These are phyloP conservation scores for Yamadazyma spencermartinsiae DNA, from an alignment of 1,139 yeast species.

Conservation along the genomic window DNA sequence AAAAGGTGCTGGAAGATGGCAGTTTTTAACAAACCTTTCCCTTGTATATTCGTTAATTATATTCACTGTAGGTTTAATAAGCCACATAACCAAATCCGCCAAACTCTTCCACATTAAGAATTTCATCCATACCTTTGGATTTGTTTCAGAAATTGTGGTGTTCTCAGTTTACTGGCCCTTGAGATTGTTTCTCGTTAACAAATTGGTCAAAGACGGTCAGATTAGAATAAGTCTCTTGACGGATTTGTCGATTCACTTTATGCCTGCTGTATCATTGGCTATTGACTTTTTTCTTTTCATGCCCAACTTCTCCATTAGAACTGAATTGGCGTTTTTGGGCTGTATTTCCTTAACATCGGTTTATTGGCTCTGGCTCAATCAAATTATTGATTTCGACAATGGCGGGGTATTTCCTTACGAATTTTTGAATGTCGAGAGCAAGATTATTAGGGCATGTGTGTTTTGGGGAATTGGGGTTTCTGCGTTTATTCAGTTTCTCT, in stretches of 20 bases:
- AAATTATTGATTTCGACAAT: constrained; percentile 43
- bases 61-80: constrained; percentile 39
- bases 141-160: constrained; percentile 60
- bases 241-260: constrained; percentile 59
- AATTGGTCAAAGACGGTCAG: constrained; percentile 36
- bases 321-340: constrained; percentile 39
- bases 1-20: constrained; percentile 60
- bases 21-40: constrained; percentile 66
- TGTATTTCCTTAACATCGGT: constrained; percentile 40
- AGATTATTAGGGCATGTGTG: constrained; percentile 44
- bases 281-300: constrained; percentile 57
- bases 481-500: constrained; percentile 40
- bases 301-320: constrained; percentile 46
- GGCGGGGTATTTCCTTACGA: constrained; percentile 67
- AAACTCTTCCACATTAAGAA: constrained; percentile 32
- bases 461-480: constrained; percentile 49
- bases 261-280: constrained; percentile 54
- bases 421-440: constrained; percentile 55
- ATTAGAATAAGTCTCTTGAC: constrained; percentile 44
- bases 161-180: constrained; percentile 68
- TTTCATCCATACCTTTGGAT: constrained; percentile 48
- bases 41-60: constrained; percentile 48
- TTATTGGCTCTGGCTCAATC: constrained; percentile 56
- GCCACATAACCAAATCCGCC: constrained; percentile 32
- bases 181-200: constrained; percentile 46